Base-by-base conservation (phyloP, 495 filamentous ascomycete genomes). In the Zalerion maritima region DNA sequence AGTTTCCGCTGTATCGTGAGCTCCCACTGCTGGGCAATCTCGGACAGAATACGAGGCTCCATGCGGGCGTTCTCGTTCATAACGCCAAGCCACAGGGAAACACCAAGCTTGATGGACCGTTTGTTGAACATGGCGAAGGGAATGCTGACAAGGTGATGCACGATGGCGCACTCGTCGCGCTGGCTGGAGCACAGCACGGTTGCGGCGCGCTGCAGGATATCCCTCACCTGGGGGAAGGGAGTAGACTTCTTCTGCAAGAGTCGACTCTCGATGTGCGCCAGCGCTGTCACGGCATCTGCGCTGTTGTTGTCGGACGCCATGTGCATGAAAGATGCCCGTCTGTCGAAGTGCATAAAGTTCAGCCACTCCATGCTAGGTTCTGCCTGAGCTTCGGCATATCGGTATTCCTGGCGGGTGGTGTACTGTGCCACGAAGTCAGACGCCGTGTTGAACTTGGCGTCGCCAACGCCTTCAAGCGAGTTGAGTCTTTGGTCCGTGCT, bases 391-490 rank as follows among this genome's bases (percentile, higher is more conserved):
- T 92, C 81, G 9, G 77, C 68, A 36, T 81, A 80, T 17, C 81
- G 72, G 48, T 96, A 96, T 41, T 84, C 84, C 46, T 96, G 91
- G 6, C 89, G 80, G 14, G 81, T 89, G n/a, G 86, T 94, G 45
- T 96, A 94, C 46, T 94, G 83, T 18, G 85, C 81, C 47, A 96
- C 76, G 41, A 97, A 93, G 49, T 94, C 85, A 9, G 87, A 94
- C 8, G 83, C 86, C 9, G 85, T 77, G 42, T 96, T 89, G 37
- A 92, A 73, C 26, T 72, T 72, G 12, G 67, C 69, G 18, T 71
- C 67, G 7, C 75, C 69, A 34, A 81, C 66, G 17, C 56, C 62
- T 30, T 92, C 81, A 15, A 93, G 75, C 4, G 78, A 74, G 46
- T 67, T 67, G 11, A 97, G 64, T 29, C 81, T 71, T 37, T 89